Evolutionary conservation across 768 basidiomycete genomes (phyloP).

Genomic region (Thelephora aurantiotincta): DNA sequence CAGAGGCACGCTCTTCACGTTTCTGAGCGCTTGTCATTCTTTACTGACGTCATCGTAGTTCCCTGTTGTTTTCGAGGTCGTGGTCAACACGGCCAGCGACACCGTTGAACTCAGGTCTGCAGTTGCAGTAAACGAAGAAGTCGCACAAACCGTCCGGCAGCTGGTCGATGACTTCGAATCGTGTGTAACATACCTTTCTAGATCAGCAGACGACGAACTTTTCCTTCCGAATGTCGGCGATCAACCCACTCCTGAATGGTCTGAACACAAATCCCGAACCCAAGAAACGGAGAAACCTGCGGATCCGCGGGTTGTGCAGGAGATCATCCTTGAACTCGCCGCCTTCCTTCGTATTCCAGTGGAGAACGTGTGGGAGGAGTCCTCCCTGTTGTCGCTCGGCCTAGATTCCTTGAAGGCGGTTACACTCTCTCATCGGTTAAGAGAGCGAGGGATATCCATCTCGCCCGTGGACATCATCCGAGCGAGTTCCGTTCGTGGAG

Average conservation of each 20-base stretch:
- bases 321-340: slow-evolving; percentile 1
- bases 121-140: slow-evolving; percentile 11
- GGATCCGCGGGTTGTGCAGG: slow-evolving; percentile 2
- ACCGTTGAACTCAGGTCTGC: slow-evolving; percentile 11
- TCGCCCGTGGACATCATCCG: slow-evolving; percentile 24
- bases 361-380: slow-evolving; percentile 3
- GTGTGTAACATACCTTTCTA: background rate
- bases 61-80: slow-evolving; percentile 11
- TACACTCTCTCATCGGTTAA: slow-evolving; percentile 23
- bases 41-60: slow-evolving; percentile 5
- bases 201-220: background rate
- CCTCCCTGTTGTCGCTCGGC: slow-evolving; percentile 30
- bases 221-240: background rate
- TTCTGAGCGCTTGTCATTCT: background rate
- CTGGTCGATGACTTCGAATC: slow-evolving; percentile 15
- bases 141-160: slow-evolving; percentile 7
- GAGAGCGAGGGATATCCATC: slow-evolving; percentile 18
- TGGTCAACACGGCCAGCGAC: slow-evolving; percentile 12
- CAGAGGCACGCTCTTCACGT: slow-evolving; percentile 14
- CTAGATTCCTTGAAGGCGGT: slow-evolving; percentile 34
- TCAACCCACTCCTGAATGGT: background rate
- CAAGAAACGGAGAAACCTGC: background rate
- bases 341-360: slow-evolving; percentile 5
- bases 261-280: background rate
- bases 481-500: too few species aligned